phyloP scores from a whole-genome alignment of 176 grass and related monocot species.

The Elymus sibiricus region DNA sequence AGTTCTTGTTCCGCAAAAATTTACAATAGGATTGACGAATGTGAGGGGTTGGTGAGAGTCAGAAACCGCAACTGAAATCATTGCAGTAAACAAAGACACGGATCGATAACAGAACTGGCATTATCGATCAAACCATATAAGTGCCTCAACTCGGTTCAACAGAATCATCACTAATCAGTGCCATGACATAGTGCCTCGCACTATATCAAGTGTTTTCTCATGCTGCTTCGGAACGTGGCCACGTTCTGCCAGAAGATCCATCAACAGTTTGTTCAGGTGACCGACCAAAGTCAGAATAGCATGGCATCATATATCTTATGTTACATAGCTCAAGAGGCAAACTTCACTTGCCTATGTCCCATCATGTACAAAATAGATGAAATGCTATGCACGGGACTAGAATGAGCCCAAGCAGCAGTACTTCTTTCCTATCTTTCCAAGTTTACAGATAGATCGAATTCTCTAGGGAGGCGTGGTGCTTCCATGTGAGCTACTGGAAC shows the following conservation, averaged over 20 bases:
- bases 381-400: conserved; percentile 11
- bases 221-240: neutral
- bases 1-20: too few species aligned
- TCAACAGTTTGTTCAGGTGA: neutral
- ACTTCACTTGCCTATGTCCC: neutral
- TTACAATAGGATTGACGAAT: too few species aligned
- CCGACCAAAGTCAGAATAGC: neutral
- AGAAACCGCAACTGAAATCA: too few species aligned
- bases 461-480: conserved; percentile 15
- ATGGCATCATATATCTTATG: neutral
- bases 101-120: too few species aligned
- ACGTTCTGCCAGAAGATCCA: neutral
- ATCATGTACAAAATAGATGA: conserved; percentile 22
- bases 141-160: too few species aligned
- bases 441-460: conserved; percentile 10
- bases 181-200: neutral
- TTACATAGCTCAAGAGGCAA: neutral
- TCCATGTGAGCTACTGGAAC: conserved; percentile 12
- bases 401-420: conserved; percentile 50
- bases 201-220: neutral
- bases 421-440: conserved; percentile 48
- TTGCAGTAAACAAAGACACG: too few species aligned
- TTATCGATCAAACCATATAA: too few species aligned
- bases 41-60: too few species aligned
- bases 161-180: too few species aligned